These are phyloP conservation scores for Calonectria crousiana DNA, from an alignment of 2,329 filamentous ascomycete species.

Conservation along the genomic window DNA sequence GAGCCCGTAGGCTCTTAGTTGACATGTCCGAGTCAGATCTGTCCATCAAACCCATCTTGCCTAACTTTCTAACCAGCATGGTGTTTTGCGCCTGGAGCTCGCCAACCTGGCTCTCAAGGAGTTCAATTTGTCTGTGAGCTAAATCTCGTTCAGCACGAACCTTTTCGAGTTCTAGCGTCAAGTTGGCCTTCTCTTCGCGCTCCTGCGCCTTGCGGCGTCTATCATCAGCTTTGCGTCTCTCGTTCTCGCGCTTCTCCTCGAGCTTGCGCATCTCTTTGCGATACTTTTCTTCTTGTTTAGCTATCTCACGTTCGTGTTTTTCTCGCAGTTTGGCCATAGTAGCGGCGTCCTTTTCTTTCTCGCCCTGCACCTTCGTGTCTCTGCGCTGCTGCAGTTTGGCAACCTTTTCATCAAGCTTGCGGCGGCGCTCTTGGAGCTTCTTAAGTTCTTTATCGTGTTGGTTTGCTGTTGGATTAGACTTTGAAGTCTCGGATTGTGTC, in stretches of 20 bases:
- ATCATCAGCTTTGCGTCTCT: slow-evolving; percentile 70
- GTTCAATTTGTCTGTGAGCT: slow-evolving; percentile 64
- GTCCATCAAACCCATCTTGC: slow-evolving; percentile 57
- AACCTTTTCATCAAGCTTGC: slow-evolving; percentile 73
- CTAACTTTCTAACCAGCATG: slow-evolving; percentile 65
- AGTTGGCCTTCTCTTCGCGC: slow-evolving; percentile 63
- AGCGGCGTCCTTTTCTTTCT: slow-evolving; percentile 62
- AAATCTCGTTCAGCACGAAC: slow-evolving; percentile 64
- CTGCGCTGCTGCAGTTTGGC: slow-evolving; percentile 65
- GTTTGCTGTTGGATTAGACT: slow-evolving; percentile 40
- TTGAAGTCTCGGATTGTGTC: slow-evolving; percentile 56
- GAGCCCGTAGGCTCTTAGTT: slow-evolving; percentile 30
- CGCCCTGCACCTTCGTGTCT: slow-evolving; percentile 58
- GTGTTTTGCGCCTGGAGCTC: slow-evolving; percentile 72
- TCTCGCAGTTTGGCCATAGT: slow-evolving; percentile 70
- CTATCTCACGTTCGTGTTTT: slow-evolving; percentile 72
- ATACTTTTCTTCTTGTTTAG: slow-evolving; percentile 76
- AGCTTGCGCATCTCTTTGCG: slow-evolving; percentile 73
- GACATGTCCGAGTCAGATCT: slow-evolving; percentile 54
- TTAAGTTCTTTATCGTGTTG: slow-evolving; percentile 71
- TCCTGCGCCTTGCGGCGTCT: slow-evolving; percentile 63
- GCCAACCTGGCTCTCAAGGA: slow-evolving; percentile 67
- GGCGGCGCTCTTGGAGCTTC: slow-evolving; percentile 71
- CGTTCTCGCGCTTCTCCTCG: slow-evolving; percentile 72
- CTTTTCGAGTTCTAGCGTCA: slow-evolving; percentile 66